Evolutionary conservation across 2,329 filamentous ascomycete species (phyloP), one percentile per base, ranked within the genome.

Genomic region (Paracoccidioides brasiliensis): DNA sequence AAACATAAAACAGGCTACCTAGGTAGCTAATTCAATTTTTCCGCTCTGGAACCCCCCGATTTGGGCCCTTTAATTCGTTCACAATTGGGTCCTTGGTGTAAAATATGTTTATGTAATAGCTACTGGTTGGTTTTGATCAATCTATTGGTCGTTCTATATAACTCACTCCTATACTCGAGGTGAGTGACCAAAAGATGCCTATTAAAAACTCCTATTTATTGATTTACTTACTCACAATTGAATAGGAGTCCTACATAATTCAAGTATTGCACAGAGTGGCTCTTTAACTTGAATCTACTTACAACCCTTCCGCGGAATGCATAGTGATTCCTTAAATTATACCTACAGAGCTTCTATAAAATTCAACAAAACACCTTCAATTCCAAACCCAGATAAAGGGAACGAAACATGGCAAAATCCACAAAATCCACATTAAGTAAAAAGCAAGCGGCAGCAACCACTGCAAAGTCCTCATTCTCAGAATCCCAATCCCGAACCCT

Each of bases 391-490:
- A 42, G 40, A 37, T 15, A 45, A 44, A 33, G 40, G n/a, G 15
- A 40, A 9, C 30, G 9, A 56, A 62, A 42, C n/a, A 71, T 72
- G 70, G 63, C 67, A 15, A 72, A 71, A 60, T 63, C 69, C 35
- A 62, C 67, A 22, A 63, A 64, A 57, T 64, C 66, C 38, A 59
- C 62, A 12, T 30, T 45, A 49, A 71, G 69, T 57, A 62, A 61
- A 40, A 45, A 70, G 22, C 22, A 22, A 69, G 56, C 60, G 60
- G 37, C 69, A 67, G 55, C 38, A 50, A 35, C 7, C 33, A 37
- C 33, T 66, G 64, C 14, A 59, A 64, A 56, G 60, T 1, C 8
- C 33, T 15, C 46, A 42, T 33, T 9, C 30, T 32, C 49, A 60
- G 50, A 40, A 56, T 22, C 22, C 22, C 22, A 28, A 28, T 33